These are phyloP conservation scores for Ceratobasidium sp. DNA, from an alignment of 1,284 basidiomycete genomes.

Conservation along the genomic window DNA sequence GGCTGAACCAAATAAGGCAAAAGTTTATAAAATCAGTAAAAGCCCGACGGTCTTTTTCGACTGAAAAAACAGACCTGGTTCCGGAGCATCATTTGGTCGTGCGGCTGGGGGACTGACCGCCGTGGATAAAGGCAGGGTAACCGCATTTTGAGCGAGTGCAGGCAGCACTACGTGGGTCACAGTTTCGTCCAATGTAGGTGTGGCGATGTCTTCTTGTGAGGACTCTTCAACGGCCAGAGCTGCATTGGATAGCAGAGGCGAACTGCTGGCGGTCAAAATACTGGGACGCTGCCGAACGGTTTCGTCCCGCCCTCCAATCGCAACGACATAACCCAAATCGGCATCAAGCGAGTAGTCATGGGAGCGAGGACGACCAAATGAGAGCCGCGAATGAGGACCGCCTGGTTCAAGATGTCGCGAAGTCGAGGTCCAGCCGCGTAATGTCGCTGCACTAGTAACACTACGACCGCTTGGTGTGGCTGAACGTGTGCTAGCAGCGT, in stretches of 20 bases:
- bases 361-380: constrained; percentile 13
- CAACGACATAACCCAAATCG: constrained; percentile 25
- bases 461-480: constrained; percentile 26
- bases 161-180: background rate
- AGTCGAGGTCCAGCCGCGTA: background rate
- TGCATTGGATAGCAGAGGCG: background rate
- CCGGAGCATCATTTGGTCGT: background rate
- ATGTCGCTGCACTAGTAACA: constrained; percentile 13
- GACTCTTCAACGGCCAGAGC: background rate
- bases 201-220: constrained; percentile 8
- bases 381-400: background rate
- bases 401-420: background rate
- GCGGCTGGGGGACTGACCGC: background rate
- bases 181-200: background rate
- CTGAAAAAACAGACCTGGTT: background rate
- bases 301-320: constrained; percentile 13
- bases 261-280: background rate
- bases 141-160: background rate
- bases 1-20: background rate
- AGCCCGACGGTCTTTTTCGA: background rate
- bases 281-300: constrained; percentile 18
- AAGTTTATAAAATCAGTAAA: background rate
- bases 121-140: background rate
- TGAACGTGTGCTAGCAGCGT: constrained; percentile 5
- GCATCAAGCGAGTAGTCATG: constrained; percentile 18